Evolutionary conservation across 1,139 yeast species (phyloP), one percentile per base, ranked within the genome.

Genomic region (Blastobotrys arbuscula): DNA sequence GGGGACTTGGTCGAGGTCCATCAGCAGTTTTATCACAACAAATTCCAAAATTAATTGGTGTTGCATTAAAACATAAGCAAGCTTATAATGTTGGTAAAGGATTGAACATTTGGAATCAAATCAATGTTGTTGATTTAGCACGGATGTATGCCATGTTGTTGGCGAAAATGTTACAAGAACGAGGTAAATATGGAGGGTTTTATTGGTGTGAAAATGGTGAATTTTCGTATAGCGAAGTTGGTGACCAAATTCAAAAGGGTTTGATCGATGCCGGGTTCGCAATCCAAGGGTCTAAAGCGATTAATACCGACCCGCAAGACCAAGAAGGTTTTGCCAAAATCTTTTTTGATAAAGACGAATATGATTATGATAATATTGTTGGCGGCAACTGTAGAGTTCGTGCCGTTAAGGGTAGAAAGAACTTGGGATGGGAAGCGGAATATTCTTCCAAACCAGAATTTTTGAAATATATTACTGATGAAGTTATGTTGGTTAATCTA

Each of bases 51-150:
- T 55, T 70, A 52, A 59, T 62, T 34, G 47, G 48, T 12, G 48
- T 58, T 26, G 58, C 68, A 19, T 49, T 62, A 41, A 59, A 60
- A 49, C 51, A 62, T 39, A 59, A 59, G 12, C 67, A 67, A 53
- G 63, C 66, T 1, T 68, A 65, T 48, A 55, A 64, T 19, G 68
- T 70, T 23, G 68, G 65, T 44, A 53, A 59, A 33, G 75, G 75
- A 4, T 52, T 63, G 18, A 67, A 65, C 52, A 55, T 61, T 39
- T 72, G 76, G 76, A 63, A 63, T 45, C 72, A 68, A 45, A 58
- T 72, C 35, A 70, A 72, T 53, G 65, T 72, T 42, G 54, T 62
- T 20, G 75, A 72, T 52, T 57, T 72, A 49, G 75, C 73, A 7
- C 59, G 59, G 2, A 59, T 71, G 43, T 72, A 69, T 55, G 45